Conservation (phyloP, 2,329 filamentous ascomycete species). For the Phoma sp. region DNA sequence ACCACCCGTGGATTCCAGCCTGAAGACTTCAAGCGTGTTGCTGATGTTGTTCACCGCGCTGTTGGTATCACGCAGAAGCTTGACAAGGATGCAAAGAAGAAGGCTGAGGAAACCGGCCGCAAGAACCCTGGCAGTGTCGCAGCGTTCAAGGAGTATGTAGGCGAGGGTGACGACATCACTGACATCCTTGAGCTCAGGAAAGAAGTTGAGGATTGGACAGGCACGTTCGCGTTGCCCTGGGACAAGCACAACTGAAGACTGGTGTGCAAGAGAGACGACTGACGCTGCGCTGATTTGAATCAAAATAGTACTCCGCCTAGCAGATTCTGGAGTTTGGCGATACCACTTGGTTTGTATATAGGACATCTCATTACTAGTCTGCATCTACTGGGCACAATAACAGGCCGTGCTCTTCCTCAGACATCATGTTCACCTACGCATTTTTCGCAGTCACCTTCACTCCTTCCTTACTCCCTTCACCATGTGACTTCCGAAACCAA, state of each 20-base stretch:
- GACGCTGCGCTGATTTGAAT: constrained; percentile 5
- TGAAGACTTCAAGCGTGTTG: constrained; percentile 81
- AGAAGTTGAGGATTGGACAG: constrained; percentile 53
- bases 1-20: constrained; percentile 92
- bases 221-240: constrained; percentile 52
- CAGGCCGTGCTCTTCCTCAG: background rate
- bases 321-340: constrained; percentile 27
- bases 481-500: background rate
- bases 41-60: constrained; percentile 52
- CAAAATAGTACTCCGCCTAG: constrained; percentile 20
- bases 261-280: background rate
- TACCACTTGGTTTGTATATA: constrained; percentile 26
- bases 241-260: constrained; percentile 37
- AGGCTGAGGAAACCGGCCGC: constrained; percentile 45
- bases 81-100: constrained; percentile 50
- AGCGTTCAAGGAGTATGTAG: constrained; percentile 52
- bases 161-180: constrained; percentile 51
- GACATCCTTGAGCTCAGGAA: constrained; percentile 51
- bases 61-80: constrained; percentile 52
- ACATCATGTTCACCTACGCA: constrained; percentile 9
- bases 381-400: constrained; percentile 16
- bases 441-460: background rate
- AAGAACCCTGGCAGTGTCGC: constrained; percentile 51
- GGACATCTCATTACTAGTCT: constrained; percentile 11
- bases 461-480: background rate